A percentile compares a stretch with the other conserved stretches of the same genome.
Conservation (phyloP, 1,139 yeast genomes). For the Pichia sp. region DNA sequence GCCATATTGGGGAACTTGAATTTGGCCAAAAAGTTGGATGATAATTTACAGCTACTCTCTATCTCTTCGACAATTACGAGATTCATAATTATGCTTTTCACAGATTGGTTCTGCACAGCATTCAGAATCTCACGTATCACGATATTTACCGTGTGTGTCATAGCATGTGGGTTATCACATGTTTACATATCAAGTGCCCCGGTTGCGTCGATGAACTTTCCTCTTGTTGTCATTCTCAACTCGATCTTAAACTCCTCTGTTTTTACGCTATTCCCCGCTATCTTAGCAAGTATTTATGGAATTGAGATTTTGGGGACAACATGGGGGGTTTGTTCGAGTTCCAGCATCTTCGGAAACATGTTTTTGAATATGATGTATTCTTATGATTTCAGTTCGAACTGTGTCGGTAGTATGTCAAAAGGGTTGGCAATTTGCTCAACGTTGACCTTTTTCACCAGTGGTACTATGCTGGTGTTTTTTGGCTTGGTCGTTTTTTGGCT, state of each 20-base stretch:
- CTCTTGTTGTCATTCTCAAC: constrained; percentile 24
- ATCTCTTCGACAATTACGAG: constrained; percentile 30
- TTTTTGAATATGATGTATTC: constrained; percentile 28
- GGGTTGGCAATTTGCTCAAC: constrained; percentile 31
- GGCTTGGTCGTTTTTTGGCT: constrained; percentile 23
- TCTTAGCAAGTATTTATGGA: constrained; percentile 32
- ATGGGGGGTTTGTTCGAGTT: constrained; percentile 31
- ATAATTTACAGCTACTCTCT: constrained; percentile 26
- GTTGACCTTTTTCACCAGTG: constrained; percentile 29
- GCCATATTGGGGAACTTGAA: constrained; percentile 27
- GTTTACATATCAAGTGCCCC: constrained; percentile 30
- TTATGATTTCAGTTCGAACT: constrained; percentile 26
- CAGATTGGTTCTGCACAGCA: constrained; percentile 27
- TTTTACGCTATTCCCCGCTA: constrained; percentile 32
- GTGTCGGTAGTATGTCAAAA: constrained; percentile 17
- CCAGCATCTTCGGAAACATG: constrained; percentile 29
- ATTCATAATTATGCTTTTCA: constrained; percentile 29
- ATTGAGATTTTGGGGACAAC: constrained; percentile 32
- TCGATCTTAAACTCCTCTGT: constrained; percentile 30
- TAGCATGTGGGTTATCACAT: constrained; percentile 27
- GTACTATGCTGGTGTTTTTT: constrained; percentile 21
- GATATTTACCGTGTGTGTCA: constrained; percentile 23
- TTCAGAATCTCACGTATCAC: constrained; percentile 27
- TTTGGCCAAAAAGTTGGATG: constrained; percentile 19
- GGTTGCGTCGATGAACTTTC: constrained; percentile 19